These are phyloP conservation scores for Laburnicola sp. DNA, from an alignment of 2,329 filamentous ascomycete genomes.

Conservation along the genomic window DNA sequence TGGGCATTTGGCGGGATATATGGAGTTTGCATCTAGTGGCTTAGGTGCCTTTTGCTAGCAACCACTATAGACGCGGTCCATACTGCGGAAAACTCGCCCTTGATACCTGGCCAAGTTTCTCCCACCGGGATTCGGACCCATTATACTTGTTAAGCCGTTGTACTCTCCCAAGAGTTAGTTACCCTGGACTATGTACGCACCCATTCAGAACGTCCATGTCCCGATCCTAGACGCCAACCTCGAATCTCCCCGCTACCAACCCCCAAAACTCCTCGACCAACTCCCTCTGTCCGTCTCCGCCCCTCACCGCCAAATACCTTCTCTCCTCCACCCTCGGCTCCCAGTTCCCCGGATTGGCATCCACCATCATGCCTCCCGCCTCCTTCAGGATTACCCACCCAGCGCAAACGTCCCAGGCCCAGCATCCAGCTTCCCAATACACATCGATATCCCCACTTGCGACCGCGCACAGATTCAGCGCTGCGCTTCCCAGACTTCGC, in stretches of 20 bases:
- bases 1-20: slow-evolving; percentile 5
- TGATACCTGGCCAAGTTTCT: too few relatives aligned
- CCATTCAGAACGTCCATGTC: too few relatives aligned
- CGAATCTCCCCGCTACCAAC: slow-evolving; percentile 49
- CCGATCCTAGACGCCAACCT: slow-evolving; percentile 42
- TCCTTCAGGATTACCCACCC: slow-evolving; percentile 77
- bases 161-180: too few relatives aligned
- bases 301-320: slow-evolving; percentile 57
- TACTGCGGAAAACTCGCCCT: neutral
- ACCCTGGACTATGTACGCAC: too few relatives aligned
- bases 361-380: slow-evolving; percentile 72
- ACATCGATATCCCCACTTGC: slow-evolving; percentile 71
- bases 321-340: slow-evolving; percentile 59
- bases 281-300: slow-evolving; percentile 50
- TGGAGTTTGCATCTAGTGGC: slow-evolving; percentile 4
- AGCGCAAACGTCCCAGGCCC: slow-evolving; percentile 84
- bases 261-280: slow-evolving; percentile 56
- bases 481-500: slow-evolving; percentile 71
- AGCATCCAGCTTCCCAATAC: slow-evolving; percentile 84
- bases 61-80: neutral
- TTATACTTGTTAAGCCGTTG: too few relatives aligned
- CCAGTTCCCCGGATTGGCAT: slow-evolving; percentile 76
- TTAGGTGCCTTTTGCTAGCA: neutral
- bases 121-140: too few relatives aligned
- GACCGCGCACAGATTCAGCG: slow-evolving; percentile 73